Base-by-base conservation (phyloP, 768 basidiomycete genomes). In the Clavulina sp. region DNA sequence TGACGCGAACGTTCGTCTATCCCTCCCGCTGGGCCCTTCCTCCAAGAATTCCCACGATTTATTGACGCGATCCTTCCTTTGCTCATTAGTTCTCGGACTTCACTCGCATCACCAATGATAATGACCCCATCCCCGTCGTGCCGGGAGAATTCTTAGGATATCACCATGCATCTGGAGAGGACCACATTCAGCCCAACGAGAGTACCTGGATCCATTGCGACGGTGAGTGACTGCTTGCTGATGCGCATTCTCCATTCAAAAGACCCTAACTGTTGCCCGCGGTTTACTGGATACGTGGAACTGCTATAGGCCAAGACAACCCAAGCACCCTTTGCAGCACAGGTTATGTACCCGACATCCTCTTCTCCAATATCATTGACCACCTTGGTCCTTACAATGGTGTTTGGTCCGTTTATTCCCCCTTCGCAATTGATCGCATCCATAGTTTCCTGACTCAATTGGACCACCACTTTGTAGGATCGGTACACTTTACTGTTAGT, bases 231-330 rank as follows among this genome's bases (percentile, higher is more conserved):
- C 28, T 34, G 7, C 34, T 19, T 19, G 9, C 19, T 19, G 19
- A 38, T 7, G 7, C 34, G 19, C 34, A 7, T 7, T 19, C 9
- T n/a, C 9, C 19, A n/a, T n/a, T n/a, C 34, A 7, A 7, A 19
- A 19, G 9, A 7, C 9, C 7, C 34, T 38, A 38, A 38, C 9
- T 19, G 34, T 7, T 7, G 9, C 9, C 9, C 7, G 34, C 9
- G 34, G 19, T 38, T 38, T n/a, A n/a, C n/a, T n/a, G n/a, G n/a
- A n/a, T n/a, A n/a, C n/a, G n/a, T n/a, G n/a, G n/a, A n/a, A n/a
- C n/a, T n/a, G n/a, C n/a, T n/a, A n/a, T n/a, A 76, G 75, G 79
- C 3, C 72, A 79, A 52, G 81, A 83, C 54, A 81, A 82, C 58
- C 57, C 69, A 3, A 74, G 69, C 54, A 54, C 46, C 2, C 60